A percentile compares a stretch with the other conserved stretches of the same genome.
phyloP scores from a whole-genome alignment of 495 filamentous ascomycete genomes.

The Penicillium subrubescens region DNA sequence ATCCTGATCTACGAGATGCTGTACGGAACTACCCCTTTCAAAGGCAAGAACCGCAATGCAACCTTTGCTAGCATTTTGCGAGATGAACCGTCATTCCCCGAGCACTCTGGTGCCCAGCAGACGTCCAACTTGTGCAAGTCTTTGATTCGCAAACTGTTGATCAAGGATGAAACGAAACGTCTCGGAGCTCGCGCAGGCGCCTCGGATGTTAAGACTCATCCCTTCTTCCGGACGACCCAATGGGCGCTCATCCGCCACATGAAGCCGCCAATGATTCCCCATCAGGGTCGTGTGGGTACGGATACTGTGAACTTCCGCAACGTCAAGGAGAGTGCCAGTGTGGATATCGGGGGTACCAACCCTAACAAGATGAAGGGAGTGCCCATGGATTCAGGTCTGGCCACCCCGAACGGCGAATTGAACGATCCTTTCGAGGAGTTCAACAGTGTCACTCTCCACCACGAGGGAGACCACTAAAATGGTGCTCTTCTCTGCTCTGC shows the following conservation, averaged over 20 bases:
- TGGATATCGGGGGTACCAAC: conserved; percentile 74
- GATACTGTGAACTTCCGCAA: conserved; percentile 97
- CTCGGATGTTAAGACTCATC: conserved; percentile 93
- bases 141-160: conserved; percentile 91
- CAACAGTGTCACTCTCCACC: conserved; percentile 96
- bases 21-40: conserved; percentile 98
- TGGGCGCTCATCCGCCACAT: conserved; percentile 97
- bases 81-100: conserved; percentile 93
- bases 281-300: conserved; percentile 79
- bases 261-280: conserved; percentile 98
- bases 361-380: conserved; percentile 70
- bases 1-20: conserved; percentile 99
- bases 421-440: conserved; percentile 99
- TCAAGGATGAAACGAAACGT: conserved; percentile 95
- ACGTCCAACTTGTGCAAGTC: conserved; percentile 96
- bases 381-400: conserved; percentile 79
- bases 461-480: conserved; percentile 73
- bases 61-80: conserved; percentile 97
- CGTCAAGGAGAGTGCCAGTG: conserved; percentile 94
- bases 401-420: conserved; percentile 80
- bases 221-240: conserved; percentile 93
- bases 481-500: conserved; percentile 5
- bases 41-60: conserved; percentile 97
- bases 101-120: conserved; percentile 78
- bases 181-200: conserved; percentile 93